Conservation (phyloP, 129 eudicot species). For the Escallonia herrerae region DNA sequence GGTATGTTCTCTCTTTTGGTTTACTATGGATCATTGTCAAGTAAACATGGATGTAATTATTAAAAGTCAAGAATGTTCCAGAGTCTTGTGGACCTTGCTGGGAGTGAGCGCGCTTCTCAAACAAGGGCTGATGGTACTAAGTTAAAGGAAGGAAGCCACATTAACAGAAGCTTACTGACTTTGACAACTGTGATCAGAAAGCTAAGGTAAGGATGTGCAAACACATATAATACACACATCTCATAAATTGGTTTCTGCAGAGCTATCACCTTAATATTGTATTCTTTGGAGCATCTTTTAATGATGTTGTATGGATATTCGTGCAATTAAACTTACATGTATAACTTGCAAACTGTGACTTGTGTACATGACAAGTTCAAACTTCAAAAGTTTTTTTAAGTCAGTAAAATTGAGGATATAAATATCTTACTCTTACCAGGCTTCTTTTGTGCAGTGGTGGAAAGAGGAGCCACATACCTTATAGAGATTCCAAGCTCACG, state of each 20-base stretch:
- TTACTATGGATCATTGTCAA: constrained; percentile 6
- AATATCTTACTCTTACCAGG: background rate
- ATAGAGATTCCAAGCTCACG: constrained; percentile 90
- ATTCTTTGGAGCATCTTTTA: no score
- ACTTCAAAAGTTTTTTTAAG: background rate
- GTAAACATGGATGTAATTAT: background rate
- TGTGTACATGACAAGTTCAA: background rate
- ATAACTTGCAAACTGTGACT: no score
- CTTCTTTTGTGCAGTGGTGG: constrained; percentile 54
- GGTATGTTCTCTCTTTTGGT: constrained; percentile 34
- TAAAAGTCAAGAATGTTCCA: constrained; percentile 21
- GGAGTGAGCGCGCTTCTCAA: constrained; percentile 92
- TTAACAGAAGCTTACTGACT: constrained; percentile 86
- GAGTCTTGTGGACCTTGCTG: constrained; percentile 99
- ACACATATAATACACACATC: background rate
- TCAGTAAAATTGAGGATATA: background rate
- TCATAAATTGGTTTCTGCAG: background rate
- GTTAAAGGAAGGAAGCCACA: constrained; percentile 94
- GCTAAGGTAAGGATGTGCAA: constrained; percentile 51
- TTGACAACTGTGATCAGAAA: constrained; percentile 90
- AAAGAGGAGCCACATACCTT: constrained; percentile 81
- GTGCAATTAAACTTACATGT: no score
- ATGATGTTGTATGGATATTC: no score
- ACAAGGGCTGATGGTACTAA: constrained; percentile 73
- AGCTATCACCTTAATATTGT: background rate